Evolutionary conservation across 495 filamentous ascomycete species (phyloP).

Genomic region (Mycothermus thermophilus): DNA sequence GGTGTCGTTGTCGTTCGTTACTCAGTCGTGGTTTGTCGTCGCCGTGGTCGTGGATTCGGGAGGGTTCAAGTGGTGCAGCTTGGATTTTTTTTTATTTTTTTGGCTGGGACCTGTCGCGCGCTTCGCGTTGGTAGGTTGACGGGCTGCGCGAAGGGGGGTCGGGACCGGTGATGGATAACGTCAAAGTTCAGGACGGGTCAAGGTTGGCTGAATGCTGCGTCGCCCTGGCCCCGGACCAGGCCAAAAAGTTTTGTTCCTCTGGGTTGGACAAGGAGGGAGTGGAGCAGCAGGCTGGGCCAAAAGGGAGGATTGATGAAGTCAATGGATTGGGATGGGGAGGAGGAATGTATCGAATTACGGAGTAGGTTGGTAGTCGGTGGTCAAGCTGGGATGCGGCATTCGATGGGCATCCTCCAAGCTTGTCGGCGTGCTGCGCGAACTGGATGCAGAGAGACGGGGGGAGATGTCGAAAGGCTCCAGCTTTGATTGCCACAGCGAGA

Average conservation of each 20-base stretch:
- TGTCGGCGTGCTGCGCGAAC: slow-evolving; percentile 2
- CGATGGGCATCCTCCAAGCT: slow-evolving; percentile 8
- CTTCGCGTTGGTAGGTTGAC: slow-evolving; percentile 25
- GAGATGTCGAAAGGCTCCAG: slow-evolving; percentile 8
- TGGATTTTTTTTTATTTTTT: slow-evolving; percentile 10
- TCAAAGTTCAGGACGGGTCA: slow-evolving; percentile 6
- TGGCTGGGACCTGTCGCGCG: slow-evolving; percentile 25
- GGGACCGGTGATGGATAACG: no score
- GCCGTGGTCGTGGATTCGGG: no score
- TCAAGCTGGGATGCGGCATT: slow-evolving; percentile 6
- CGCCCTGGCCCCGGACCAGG: slow-evolving; percentile 6
- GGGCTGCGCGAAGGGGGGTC: no score
- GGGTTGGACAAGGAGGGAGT: no score
- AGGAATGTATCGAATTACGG: no score
- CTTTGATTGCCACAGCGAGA: no score
- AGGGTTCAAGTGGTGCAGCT: no score
- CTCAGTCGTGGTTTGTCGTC: no score
- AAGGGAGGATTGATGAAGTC: no score
- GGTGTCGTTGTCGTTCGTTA: no score
- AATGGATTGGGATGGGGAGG: no score
- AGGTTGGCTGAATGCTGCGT: slow-evolving; percentile 4
- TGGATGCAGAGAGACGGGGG: slow-evolving; percentile 8
- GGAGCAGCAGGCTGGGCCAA: no score
- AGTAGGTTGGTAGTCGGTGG: slow-evolving; percentile 1
- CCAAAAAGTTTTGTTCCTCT: slow-evolving; percentile 21